Percentiles rank a stretch among this genome's conserved stretches.
Conservation (phyloP, 2,329 filamentous ascomycete genomes). For the Monosporascus sp. region DNA sequence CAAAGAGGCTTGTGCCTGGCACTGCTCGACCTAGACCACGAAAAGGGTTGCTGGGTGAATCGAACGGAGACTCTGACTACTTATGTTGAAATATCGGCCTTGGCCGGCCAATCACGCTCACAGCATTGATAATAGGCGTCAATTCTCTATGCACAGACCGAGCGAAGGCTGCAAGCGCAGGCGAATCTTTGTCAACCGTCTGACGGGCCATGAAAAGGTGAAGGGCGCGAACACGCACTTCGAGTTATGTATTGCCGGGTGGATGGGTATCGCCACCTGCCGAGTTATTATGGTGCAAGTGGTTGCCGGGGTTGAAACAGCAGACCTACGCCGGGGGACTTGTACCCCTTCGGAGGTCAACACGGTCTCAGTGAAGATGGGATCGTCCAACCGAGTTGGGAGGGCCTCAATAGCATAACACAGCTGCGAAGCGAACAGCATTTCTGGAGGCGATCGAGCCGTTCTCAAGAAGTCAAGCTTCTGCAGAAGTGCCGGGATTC, state of each 20-base stretch:
- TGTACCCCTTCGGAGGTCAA: constrained; percentile 33
- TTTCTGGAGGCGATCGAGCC: constrained; percentile 32
- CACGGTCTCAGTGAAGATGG: constrained; percentile 36
- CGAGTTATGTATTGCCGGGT: constrained; percentile 45
- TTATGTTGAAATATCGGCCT: constrained; percentile 9
- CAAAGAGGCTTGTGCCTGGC: constrained; percentile 14
- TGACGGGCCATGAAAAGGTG: constrained; percentile 62
- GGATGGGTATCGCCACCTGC: constrained; percentile 56
- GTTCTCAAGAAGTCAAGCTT: constrained; percentile 31
- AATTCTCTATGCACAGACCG: constrained; percentile 58
- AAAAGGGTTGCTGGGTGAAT: constrained; percentile 1
- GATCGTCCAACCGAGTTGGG: constrained; percentile 32
- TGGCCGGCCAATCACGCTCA: constrained; percentile 11
- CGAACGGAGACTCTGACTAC: constrained; percentile 4
- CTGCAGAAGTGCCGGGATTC: constrained; percentile 34
- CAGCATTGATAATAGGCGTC: constrained; percentile 39
- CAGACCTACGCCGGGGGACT: constrained; percentile 29
- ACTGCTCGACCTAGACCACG: constrained; percentile 4
- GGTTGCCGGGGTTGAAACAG: constrained; percentile 8
- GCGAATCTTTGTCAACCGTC: constrained; percentile 49
- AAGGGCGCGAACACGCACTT: constrained; percentile 56
- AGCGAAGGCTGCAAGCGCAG: constrained; percentile 54
- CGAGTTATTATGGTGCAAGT: constrained; percentile 46
- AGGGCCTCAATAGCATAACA: constrained; percentile 32
- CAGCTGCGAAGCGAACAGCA: constrained; percentile 41